phyloP scores from a whole-genome alignment of 1,139 yeast genomes.

The Hyphopichia buzzinii region DNA sequence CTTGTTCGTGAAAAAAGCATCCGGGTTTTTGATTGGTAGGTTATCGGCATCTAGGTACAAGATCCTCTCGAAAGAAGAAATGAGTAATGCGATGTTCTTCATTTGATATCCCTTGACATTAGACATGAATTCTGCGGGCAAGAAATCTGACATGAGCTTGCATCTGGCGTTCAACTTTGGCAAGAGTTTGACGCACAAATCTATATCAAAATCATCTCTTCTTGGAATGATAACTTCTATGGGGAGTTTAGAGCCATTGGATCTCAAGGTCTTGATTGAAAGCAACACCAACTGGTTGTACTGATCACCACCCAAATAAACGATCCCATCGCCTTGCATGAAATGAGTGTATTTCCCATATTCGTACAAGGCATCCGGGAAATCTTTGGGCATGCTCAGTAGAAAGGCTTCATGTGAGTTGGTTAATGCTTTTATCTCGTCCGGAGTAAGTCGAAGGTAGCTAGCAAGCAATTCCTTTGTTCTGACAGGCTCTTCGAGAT shows the following conservation, averaged over 20 bases:
- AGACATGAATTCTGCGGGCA: conserved; percentile 20
- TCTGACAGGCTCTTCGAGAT: conserved; percentile 27
- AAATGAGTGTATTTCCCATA: conserved; percentile 21
- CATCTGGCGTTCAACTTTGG: conserved; percentile 32
- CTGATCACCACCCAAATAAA: conserved; percentile 61
- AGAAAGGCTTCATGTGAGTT: conserved; percentile 21
- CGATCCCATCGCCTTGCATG: conserved; percentile 55
- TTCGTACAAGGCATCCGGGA: conserved; percentile 22
- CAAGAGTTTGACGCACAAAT: conserved; percentile 28
- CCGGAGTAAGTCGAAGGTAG: conserved; percentile 20
- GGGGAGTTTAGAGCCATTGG: conserved; percentile 53
- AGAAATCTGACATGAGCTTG: conserved; percentile 30
- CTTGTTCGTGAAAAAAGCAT: conserved; percentile 26
- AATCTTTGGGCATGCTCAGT: conserved; percentile 16
- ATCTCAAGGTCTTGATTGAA: conserved; percentile 54
- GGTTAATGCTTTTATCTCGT: conserved; percentile 20
- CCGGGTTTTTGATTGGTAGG: conserved; percentile 33
- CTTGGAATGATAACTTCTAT: conserved; percentile 49
- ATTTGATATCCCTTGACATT: conserved; percentile 29
- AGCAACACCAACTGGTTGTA: conserved; percentile 54
- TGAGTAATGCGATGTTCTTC: conserved; percentile 33
- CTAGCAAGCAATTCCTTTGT: conserved; percentile 21
- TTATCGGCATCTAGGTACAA: conserved; percentile 39
- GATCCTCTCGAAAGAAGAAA: conserved; percentile 32
- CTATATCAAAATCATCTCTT: conserved; percentile 26